phyloP scores from a whole-genome alignment of 768 basidiomycete species.

The Collybia sordida region DNA sequence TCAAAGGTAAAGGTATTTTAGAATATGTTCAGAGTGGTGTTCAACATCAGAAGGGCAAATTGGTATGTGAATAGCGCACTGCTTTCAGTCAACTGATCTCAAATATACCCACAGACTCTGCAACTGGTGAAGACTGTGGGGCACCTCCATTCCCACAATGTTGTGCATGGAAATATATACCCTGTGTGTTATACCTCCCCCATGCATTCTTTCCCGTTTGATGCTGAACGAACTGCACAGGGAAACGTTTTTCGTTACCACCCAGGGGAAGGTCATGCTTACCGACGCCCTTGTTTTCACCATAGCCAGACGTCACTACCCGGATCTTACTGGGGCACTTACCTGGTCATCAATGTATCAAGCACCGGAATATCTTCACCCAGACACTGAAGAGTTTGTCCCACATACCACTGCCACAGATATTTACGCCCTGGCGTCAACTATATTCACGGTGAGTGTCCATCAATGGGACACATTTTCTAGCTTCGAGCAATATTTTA shows the following conservation, averaged over 20 bases:
- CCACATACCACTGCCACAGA: conserved; percentile 8
- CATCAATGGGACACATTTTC: neutral
- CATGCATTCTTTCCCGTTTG: neutral
- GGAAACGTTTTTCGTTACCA: conserved; percentile 12
- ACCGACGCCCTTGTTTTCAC: conserved; percentile 7
- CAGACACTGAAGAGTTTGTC: neutral
- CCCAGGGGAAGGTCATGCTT: conserved; percentile 4
- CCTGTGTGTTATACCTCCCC: conserved; percentile 5
- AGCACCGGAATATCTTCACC: conserved; percentile 9
- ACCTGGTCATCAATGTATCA: conserved; percentile 4
- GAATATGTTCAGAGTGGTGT: neutral
- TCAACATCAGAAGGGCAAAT: neutral
- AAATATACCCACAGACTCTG: neutral
- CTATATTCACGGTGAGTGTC: conserved; percentile 9
- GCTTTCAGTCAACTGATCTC: neutral
- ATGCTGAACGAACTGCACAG: neutral
- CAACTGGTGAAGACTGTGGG: conserved; percentile 10
- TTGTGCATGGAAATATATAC: conserved; percentile 13
- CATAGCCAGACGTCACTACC: neutral
- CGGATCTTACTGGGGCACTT: neutral
- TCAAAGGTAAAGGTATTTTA: neutral
- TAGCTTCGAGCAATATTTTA: neutral
- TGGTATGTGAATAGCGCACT: neutral
- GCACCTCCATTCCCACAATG: conserved; percentile 7
- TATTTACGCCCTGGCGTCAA: conserved; percentile 12